Evolutionary conservation across 768 basidiomycete genomes (phyloP), one percentile per base, ranked within the genome.

Genomic region (Phylloporus sp.): DNA sequence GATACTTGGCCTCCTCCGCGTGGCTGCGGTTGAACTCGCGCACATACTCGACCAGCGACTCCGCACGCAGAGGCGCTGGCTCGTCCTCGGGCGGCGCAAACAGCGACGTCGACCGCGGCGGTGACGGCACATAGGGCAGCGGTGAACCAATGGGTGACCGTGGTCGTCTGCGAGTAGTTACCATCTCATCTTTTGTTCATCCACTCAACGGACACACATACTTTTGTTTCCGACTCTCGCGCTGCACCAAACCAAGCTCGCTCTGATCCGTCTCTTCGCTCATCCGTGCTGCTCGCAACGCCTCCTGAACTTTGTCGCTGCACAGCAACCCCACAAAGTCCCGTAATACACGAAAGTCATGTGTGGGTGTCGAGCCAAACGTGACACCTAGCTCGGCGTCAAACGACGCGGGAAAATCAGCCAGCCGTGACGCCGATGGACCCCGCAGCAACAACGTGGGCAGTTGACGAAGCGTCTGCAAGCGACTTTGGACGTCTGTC

Each of bases 71-170:
- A 3, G 73, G 66, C 0, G 65, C 56, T 18, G 64, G 59, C 5
- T 70, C 72, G 2, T 69, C 71, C 43, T 74, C 74, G 2, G 61
- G 49, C 16, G 62, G 53, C 28, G 78, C 78, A 45, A 84, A 81
- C 16, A 78, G 62, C 3, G 72, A 70, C 34, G 66, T 60, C 2
- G 63, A 50, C 27, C 59, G 54, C 57, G 69, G 71, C 20, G 77
- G 75, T 8, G 72, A 69, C 1, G 74, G 70, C 26, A 77, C 66
- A 56, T 80, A 84, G 0, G 83, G 80, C 51, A 80, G 77, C 6
- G 85, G 84, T 0, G 85, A 85, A 22, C 77, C 69, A 2, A 69
- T 79, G 7, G 82, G 81, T 10, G 82, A 78, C 22, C 74, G 76
- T 2, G 75, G 73, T 10, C 77, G 76, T 55, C 83, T 79, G 54